Percentiles rank a stretch among this genome's conserved stretches.
Conservation (phyloP, 257 asterid genomes). For the Misopates orontium region DNA sequence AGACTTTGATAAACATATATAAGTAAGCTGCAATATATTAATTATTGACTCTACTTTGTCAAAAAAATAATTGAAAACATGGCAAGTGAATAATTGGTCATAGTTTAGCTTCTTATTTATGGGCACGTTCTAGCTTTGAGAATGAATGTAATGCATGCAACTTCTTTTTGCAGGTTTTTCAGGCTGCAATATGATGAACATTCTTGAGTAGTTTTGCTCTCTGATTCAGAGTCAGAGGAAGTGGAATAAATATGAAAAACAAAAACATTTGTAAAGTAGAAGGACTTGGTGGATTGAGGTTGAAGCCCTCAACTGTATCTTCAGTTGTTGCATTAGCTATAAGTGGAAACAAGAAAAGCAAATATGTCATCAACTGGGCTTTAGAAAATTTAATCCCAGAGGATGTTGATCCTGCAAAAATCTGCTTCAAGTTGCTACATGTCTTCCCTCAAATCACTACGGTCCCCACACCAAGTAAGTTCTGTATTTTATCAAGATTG, state of each 20-base stretch:
- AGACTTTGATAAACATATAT: not conserved
- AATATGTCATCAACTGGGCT: slow-evolving; percentile 26
- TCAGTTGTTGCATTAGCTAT: slow-evolving; percentile 26
- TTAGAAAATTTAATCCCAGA: slow-evolving; percentile 20
- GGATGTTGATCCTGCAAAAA: slow-evolving; percentile 8
- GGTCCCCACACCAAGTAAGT: slow-evolving; percentile 26
- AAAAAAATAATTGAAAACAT: not conserved
- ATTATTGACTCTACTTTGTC: not conserved
- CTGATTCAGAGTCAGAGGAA: no score
- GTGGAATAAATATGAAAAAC: slow-evolving; percentile 8
- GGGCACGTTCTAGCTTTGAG: not conserved
- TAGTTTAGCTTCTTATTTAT: not conserved
- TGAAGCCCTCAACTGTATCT: slow-evolving; percentile 8
- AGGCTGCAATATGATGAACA: no score
- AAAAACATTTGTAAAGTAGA: not conserved
- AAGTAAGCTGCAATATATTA: not conserved
- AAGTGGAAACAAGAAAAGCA: slow-evolving; percentile 26
- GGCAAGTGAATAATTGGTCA: not conserved
- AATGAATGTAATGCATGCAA: slow-evolving; percentile 14
- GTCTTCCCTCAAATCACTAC: slow-evolving; percentile 22
- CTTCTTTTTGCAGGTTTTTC: no score
- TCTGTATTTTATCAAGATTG: no score
- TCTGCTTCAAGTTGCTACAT: slow-evolving; percentile 30
- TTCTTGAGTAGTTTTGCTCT: no score
- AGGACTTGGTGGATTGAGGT: not conserved